Conservation (phyloP, 2,329 filamentous ascomycete species). For the Dactylonectria macrodidyma region DNA sequence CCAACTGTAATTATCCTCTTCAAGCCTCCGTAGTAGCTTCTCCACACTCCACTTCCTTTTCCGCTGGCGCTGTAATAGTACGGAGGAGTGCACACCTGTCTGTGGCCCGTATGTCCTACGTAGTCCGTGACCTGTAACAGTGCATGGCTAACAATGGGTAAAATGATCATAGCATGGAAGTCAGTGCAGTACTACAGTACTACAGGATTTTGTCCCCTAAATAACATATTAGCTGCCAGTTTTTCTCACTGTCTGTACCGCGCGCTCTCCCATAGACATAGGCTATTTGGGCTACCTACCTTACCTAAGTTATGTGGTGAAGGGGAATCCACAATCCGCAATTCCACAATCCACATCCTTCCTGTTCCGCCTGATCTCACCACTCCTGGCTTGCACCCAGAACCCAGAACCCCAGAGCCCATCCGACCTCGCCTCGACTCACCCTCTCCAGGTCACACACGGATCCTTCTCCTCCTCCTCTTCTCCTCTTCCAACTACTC, state of each 20-base stretch:
- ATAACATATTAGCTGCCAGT: too few relatives aligned
- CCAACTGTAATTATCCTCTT: too few relatives aligned
- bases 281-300: too few relatives aligned
- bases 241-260: not conserved
- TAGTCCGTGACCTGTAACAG: not conserved
- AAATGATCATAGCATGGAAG: too few relatives aligned
- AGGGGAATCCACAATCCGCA: too few relatives aligned
- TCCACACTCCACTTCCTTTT: not conserved
- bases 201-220: too few relatives aligned
- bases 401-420: not conserved
- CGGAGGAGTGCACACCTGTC: too few relatives aligned
- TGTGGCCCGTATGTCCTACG: not conserved
- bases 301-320: too few relatives aligned
- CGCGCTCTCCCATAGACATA: too few relatives aligned
- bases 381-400: slow-evolving; percentile 16
- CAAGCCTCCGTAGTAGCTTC: not conserved
- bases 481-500: slow-evolving; percentile 6
- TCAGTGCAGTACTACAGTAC: too few relatives aligned
- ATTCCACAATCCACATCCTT: slow-evolving; percentile 15
- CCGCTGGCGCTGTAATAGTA: not conserved
- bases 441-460: not conserved
- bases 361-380: slow-evolving; percentile 40
- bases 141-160: not conserved
- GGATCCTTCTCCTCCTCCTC: slow-evolving; percentile 19
- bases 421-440: slow-evolving; percentile 11